Evolutionary conservation across 2,329 filamentous ascomycete species (phyloP).

Genomic region (Fusarium verrucosum): DNA sequence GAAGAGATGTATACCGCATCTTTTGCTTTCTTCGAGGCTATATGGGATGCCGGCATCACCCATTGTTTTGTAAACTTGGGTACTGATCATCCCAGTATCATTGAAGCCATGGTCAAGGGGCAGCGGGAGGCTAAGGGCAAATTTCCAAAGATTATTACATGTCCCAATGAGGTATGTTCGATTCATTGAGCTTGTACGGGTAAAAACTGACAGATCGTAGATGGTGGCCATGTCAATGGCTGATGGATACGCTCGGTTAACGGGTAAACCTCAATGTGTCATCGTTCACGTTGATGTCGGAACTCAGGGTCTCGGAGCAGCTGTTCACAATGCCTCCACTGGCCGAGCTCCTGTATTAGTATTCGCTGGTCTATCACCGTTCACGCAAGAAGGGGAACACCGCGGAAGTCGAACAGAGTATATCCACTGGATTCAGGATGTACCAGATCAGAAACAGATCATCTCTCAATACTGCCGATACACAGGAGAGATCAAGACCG

Average conservation of each 20-base stretch:
- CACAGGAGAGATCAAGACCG: slow-evolving; percentile 82
- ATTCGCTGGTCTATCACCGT: slow-evolving; percentile 81
- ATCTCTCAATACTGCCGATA: slow-evolving; percentile 88
- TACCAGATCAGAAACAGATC: slow-evolving; percentile 83
- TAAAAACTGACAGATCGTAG: slow-evolving; percentile 50
- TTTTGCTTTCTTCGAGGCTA: slow-evolving; percentile 82
- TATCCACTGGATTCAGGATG: slow-evolving; percentile 88
- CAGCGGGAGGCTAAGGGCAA: slow-evolving; percentile 70
- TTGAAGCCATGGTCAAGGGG: slow-evolving; percentile 82
- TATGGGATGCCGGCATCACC: slow-evolving; percentile 74
- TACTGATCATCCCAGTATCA: slow-evolving; percentile 78
- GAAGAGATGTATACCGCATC: slow-evolving; percentile 74
- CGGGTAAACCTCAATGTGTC: slow-evolving; percentile 77
- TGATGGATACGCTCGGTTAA: slow-evolving; percentile 79
- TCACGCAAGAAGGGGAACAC: slow-evolving; percentile 80
- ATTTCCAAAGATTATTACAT: slow-evolving; percentile 80
- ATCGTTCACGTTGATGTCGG: slow-evolving; percentile 85
- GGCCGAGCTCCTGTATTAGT: slow-evolving; percentile 79
- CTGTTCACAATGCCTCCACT: slow-evolving; percentile 80
- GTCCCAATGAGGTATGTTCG: slow-evolving; percentile 74
- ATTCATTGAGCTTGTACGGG: accelerated
- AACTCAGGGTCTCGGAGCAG: slow-evolving; percentile 79
- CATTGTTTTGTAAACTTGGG: slow-evolving; percentile 73
- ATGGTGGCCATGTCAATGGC: slow-evolving; percentile 89
- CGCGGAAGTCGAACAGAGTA: slow-evolving; percentile 82